Percentiles rank a stretch among this genome's conserved stretches.
Conservation (phyloP, 2,329 filamentous ascomycete species). For the Penicillium sp. region DNA sequence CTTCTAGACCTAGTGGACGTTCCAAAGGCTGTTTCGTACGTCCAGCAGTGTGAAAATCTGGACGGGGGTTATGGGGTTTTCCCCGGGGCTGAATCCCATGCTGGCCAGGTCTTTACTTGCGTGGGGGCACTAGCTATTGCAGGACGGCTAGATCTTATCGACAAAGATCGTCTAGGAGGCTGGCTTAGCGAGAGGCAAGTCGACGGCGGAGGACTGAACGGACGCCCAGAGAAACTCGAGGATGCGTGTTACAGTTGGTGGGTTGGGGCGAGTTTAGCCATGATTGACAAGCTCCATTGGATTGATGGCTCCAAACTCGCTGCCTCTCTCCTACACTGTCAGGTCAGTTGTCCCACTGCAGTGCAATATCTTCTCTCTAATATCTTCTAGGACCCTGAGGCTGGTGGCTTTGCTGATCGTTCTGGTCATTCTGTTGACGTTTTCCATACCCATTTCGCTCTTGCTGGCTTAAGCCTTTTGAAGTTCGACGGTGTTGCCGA, state of each 20-base stretch:
- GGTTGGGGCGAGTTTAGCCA: slow-evolving; percentile 89
- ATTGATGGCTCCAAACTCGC: slow-evolving; percentile 83
- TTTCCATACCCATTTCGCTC: slow-evolving; percentile 89
- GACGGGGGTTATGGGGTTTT: slow-evolving; percentile 91
- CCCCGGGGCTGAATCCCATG: slow-evolving; percentile 91
- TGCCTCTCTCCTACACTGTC: slow-evolving; percentile 82
- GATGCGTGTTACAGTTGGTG: slow-evolving; percentile 99
- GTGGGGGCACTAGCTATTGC: slow-evolving; percentile 85
- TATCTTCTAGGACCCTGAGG: slow-evolving; percentile 68
- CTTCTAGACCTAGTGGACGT: slow-evolving; percentile 77
- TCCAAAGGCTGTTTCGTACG: slow-evolving; percentile 76
- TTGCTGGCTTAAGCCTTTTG: slow-evolving; percentile 85
- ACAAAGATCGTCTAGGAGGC: slow-evolving; percentile 78
- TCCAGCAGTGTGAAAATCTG: slow-evolving; percentile 85
- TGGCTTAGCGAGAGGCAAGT: slow-evolving; percentile 96
- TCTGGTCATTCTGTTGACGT: slow-evolving; percentile 97
- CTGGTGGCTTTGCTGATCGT: slow-evolving; percentile 85
- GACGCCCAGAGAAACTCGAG: slow-evolving; percentile 90
- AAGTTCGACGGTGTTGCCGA: slow-evolving; percentile 75
- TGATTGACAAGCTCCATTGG: slow-evolving; percentile 89
- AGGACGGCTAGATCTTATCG: slow-evolving; percentile 77
- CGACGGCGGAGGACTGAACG: slow-evolving; percentile 86
- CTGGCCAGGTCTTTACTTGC: slow-evolving; percentile 95
- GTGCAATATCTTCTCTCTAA: slow-evolving; percentile 11
- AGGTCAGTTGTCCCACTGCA: slow-evolving; percentile 53